Conservation (phyloP, 768 basidiomycete genomes). For the Lactarius trivialis region DNA sequence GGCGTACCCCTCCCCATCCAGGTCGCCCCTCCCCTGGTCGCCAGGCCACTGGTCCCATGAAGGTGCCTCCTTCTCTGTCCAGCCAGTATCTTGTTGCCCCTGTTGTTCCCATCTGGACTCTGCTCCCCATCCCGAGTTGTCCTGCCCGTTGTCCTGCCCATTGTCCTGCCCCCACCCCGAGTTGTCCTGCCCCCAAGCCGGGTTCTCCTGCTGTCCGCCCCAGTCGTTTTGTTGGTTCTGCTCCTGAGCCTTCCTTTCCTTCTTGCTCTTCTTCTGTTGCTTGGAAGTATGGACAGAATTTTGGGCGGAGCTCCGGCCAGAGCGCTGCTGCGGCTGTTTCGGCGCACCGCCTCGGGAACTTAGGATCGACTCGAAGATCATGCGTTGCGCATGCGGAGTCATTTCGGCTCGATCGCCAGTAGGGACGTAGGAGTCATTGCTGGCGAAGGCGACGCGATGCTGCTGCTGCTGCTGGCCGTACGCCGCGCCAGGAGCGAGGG, state of each 20-base stretch:
- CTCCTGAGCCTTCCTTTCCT: constrained; percentile 16
- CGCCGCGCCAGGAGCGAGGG: neutral
- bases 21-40: constrained; percentile 2
- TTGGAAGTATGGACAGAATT: constrained; percentile 1
- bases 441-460: constrained; percentile 14
- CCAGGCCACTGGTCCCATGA: constrained; percentile 5
- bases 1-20: constrained; percentile 12
- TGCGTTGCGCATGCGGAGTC: constrained; percentile 8
- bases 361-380: constrained; percentile 15
- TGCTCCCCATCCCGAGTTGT: neutral
- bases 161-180: neutral
- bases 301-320: neutral
- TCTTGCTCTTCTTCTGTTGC: constrained; percentile 14
- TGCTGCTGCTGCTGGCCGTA: constrained; percentile 5
- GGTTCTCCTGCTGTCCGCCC: constrained; percentile 3
- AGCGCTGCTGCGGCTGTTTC: constrained; percentile 3
- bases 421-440: constrained; percentile 9
- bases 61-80: neutral
- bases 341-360: constrained; percentile 6
- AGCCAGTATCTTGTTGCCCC: constrained; percentile 1
- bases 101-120: constrained; percentile 2
- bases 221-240: neutral
- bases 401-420: constrained; percentile 4
- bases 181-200: neutral
- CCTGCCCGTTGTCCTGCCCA: neutral